Evolutionary conservation across 1,284 basidiomycete genomes (phyloP), one percentile per base, ranked within the genome.

Genomic region (Gastroboletus turbinatus): DNA sequence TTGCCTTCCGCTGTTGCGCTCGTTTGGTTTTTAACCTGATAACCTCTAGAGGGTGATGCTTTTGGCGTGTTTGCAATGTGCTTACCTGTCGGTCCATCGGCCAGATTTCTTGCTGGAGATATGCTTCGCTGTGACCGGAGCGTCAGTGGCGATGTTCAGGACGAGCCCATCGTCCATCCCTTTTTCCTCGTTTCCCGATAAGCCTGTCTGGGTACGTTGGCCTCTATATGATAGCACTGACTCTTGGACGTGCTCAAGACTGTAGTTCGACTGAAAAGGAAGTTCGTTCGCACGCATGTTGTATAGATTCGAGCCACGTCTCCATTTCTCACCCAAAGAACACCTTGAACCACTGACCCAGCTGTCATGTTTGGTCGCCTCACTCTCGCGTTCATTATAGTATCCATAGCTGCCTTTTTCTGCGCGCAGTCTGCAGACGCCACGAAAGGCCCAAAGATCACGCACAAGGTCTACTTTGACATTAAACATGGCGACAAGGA

Each of bases 401-500:
- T 88, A 53, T 80, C 88, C 46, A 58, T 92, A 56, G 81, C 81
- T 16, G 85, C 88, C 0, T 76, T 92, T 64, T 85, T 89, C 73
- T 89, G 79, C 63, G 82, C 78, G 33, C 83, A 82, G 67, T 81
- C 80, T 47, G 88, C 76, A 19, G 87, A 90, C 64, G 88, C 88
- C n/a, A 81, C 80, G 16, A 91, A 88, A 63, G 85, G 87, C 17
- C 94, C 94, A 17, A 86, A 82, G 76, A 87, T 97, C 68, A 96
- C 94, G 49, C 77, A 92, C 83, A 93, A 90, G 76, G 90, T 97
- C 67, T 97, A 87, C 81, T 97, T 97, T 68, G 94, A 97, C 75
- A 88, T 97, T 60, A 86, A 90, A 67, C 93, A 96, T 74, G 93
- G 92, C 30, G 92, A 88, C 71, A 79, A 90, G 73, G 78, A 85